These are phyloP conservation scores for Pseudogymnoascus sp. DNA, from an alignment of 2,329 filamentous ascomycete genomes.

Conservation along the genomic window DNA sequence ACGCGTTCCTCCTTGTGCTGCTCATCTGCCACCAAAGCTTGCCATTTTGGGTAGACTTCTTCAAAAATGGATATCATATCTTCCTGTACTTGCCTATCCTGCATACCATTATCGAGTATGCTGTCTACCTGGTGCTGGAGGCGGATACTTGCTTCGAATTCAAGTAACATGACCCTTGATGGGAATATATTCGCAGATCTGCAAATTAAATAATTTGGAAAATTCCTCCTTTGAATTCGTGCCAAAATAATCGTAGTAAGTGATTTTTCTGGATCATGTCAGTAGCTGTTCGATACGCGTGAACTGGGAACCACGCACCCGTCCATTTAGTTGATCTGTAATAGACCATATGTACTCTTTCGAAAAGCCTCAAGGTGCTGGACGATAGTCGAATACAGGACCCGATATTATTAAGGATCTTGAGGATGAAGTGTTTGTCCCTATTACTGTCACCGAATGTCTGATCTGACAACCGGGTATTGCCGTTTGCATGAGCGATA, in stretches of 20 bases:
- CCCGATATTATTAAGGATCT: slow-evolving; percentile 70
- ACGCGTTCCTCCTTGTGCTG: slow-evolving; percentile 66
- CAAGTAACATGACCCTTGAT: slow-evolving; percentile 65
- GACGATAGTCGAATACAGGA: slow-evolving; percentile 76
- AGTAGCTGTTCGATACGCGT: background rate
- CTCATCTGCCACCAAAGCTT: slow-evolving; percentile 62
- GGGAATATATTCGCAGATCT: slow-evolving; percentile 83
- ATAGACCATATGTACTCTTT: slow-evolving; percentile 90
- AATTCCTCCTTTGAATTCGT: slow-evolving; percentile 79
- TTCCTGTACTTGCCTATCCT: slow-evolving; percentile 56
- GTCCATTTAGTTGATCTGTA: slow-evolving; percentile 96
- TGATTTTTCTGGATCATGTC: slow-evolving; percentile 63
- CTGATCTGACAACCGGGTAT: background rate
- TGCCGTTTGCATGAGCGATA: background rate
- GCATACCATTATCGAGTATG: slow-evolving; percentile 69
- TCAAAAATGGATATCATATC: slow-evolving; percentile 66
- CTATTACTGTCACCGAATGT: slow-evolving; percentile 46
- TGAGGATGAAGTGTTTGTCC: slow-evolving; percentile 66
- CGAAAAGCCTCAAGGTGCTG: slow-evolving; percentile 70
- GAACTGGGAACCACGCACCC: background rate
- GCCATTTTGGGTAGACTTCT: slow-evolving; percentile 74
- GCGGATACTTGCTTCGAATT: slow-evolving; percentile 81
- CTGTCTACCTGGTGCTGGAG: slow-evolving; percentile 75
- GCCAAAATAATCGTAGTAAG: slow-evolving; percentile 90
- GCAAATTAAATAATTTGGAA: slow-evolving; percentile 83